Evolutionary conservation across 306 rosid genomes (phyloP).

Genomic region (Abrus pulchellus): DNA sequence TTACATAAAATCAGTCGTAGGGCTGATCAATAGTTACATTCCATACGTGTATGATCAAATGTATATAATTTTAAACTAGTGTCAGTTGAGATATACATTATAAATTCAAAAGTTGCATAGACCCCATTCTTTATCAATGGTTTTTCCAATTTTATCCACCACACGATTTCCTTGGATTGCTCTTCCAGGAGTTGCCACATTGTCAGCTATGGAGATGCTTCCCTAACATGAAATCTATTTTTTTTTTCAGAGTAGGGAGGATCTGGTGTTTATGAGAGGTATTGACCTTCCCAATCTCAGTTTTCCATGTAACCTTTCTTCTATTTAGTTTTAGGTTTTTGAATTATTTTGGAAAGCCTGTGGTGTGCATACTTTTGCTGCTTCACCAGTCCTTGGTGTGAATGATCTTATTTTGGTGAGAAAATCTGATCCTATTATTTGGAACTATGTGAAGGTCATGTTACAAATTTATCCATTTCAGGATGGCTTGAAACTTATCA

Average conservation of each 20-base stretch:
- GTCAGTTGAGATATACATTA: slow-evolving; percentile 16
- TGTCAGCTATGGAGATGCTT: slow-evolving; percentile 32
- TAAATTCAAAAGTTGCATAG: slow-evolving; percentile 9
- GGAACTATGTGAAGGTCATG: slow-evolving; percentile 41
- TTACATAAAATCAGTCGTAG: not conserved
- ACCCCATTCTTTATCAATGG: not conserved
- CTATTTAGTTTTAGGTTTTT: slow-evolving; percentile 34
- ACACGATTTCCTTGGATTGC: slow-evolving; percentile 35
- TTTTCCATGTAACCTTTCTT: slow-evolving; percentile 36
- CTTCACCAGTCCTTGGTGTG: slow-evolving; percentile 10
- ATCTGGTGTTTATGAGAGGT: slow-evolving; percentile 40
- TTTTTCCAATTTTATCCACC: slow-evolving; percentile 20
- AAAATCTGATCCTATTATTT: slow-evolving; percentile 30
- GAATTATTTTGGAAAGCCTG: slow-evolving; percentile 33
- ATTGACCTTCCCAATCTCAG: slow-evolving; percentile 31
- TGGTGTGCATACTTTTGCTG: slow-evolving; percentile 30
- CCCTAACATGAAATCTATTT: slow-evolving; percentile 16
- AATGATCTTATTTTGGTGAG: slow-evolving; percentile 42
- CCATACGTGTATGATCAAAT: slow-evolving; percentile 42
- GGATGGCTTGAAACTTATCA: slow-evolving; percentile 35
- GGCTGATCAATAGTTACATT: slow-evolving; percentile 31
- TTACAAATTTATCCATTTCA: slow-evolving; percentile 28
- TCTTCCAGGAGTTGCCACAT: slow-evolving; percentile 33
- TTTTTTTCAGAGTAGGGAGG: slow-evolving; percentile 18
- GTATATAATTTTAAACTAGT: slow-evolving; percentile 22